Base-by-base conservation (phyloP, 106 monocot genomes). In the Alisma plantagoaquatica region DNA sequence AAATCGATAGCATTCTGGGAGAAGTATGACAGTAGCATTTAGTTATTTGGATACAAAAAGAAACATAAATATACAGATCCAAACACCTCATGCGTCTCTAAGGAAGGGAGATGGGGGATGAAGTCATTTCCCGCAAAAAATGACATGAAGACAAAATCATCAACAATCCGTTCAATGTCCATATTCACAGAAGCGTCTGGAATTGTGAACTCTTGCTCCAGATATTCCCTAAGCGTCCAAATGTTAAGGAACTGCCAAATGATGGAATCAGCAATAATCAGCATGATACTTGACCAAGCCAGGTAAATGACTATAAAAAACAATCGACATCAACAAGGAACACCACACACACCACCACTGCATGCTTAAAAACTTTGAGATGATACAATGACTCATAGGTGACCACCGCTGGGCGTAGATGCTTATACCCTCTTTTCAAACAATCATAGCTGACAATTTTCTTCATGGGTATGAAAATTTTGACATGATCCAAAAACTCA, bases 51-150 rank as follows among this genome's bases (percentile, higher is more conserved):
- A 2, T 20, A 50, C 23, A 41, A 25, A n/a, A n/a, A n/a, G n/a
- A n/a, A n/a, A n/a, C n/a, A n/a, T n/a, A n/a, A n/a, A n/a, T n/a
- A n/a, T n/a, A n/a, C n/a, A n/a, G n/a, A n/a, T n/a, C n/a, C n/a
- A n/a, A n/a, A n/a, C n/a, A 91, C 91, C 91, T 91, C 91, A 27
- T 81, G 81, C 57, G 85, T 91, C 64, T 91, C 91, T 31, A 91
- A 57, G 17, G 91, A 81, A 43, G 91, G 91, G 81, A 91, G 81
- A 66, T 91, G 91, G 4, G 91, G 91, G 19, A 91, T 84, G 70
- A 91, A 91, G 62, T 91, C 91, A 81, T 91, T 91, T 27, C 91
- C 91, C 43, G 85, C 91, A 70, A 91, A 91, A 49, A 91, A 91
- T 29, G 85, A 58, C 46, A 91, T 78, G 67, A 91, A 91, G 54